phyloP scores from a whole-genome alignment of 768 basidiomycete genomes.

The Krasilnikovozyma curviuscula region DNA sequence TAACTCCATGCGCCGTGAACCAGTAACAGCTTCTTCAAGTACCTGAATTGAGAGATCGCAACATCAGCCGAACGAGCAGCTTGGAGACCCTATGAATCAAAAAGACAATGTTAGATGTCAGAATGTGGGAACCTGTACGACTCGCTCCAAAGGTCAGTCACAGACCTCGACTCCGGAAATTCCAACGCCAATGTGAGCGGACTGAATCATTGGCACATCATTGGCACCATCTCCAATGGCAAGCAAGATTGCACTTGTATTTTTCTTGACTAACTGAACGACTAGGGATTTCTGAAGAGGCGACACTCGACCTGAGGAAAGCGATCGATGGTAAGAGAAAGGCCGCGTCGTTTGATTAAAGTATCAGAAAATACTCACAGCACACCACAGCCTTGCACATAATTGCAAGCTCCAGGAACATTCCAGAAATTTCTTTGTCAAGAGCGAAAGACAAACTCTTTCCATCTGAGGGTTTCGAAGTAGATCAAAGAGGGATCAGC shows the following conservation, averaged over 20 bases:
- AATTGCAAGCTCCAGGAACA: slow-evolving; percentile 82
- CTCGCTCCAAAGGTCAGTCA: background rate
- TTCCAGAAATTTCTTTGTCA: slow-evolving; percentile 75
- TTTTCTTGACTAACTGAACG: slow-evolving; percentile 97
- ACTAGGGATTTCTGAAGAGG: slow-evolving; percentile 93
- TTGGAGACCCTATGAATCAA: slow-evolving; percentile 57
- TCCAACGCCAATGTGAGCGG: slow-evolving; percentile 90
- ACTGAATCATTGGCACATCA: slow-evolving; percentile 98
- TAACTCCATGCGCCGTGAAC: slow-evolving; percentile 99
- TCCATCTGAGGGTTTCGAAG: slow-evolving; percentile 41
- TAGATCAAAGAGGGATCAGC: background rate
- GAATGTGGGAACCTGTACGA: background rate
- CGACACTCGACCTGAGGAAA: slow-evolving; percentile 63
- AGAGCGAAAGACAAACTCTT: slow-evolving; percentile 83
- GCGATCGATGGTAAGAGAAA: slow-evolving; percentile 5
- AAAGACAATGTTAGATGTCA: background rate
- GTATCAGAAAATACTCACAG: slow-evolving; percentile 37
- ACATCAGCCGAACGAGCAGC: slow-evolving; percentile 94
- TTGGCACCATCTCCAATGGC: slow-evolving; percentile 97
- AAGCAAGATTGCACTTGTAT: slow-evolving; percentile 74
- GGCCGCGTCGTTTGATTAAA: background rate
- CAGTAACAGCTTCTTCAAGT: slow-evolving; percentile 75
- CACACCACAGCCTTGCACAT: slow-evolving; percentile 98
- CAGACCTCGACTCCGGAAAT: slow-evolving; percentile 89
- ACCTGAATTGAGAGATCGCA: slow-evolving; percentile 94